A percentile compares a stretch with the other conserved stretches of the same genome.
These are phyloP conservation scores for Aspergillus campestris DNA, from an alignment of 495 filamentous ascomycete species.

Conservation along the genomic window DNA sequence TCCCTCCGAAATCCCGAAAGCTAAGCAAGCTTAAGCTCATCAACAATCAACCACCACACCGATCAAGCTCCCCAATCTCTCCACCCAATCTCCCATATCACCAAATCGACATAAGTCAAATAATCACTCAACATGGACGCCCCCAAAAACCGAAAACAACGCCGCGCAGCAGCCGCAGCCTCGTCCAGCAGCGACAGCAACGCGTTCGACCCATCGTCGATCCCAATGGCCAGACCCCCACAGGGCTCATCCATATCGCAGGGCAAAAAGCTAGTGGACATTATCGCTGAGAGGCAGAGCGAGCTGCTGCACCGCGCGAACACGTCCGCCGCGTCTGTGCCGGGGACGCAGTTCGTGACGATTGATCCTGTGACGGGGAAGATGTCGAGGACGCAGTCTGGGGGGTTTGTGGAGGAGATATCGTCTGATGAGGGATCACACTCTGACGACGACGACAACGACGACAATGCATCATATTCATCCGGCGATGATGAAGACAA, in stretches of 20 bases:
- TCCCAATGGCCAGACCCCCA: slow-evolving; percentile 33
- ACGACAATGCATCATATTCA: slow-evolving; percentile 2
- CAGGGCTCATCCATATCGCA: slow-evolving; percentile 15
- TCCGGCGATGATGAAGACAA: slow-evolving; percentile 1
- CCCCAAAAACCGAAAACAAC: slow-evolving; percentile 41
- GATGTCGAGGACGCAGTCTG: slow-evolving; percentile 10
- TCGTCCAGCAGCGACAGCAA: slow-evolving; percentile 16
- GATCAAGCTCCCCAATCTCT: neutral
- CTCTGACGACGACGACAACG: slow-evolving; percentile 3
- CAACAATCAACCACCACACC: neutral
- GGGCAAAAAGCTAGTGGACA: slow-evolving; percentile 41
- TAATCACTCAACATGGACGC: slow-evolving; percentile 19
- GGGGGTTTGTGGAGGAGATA: neutral
- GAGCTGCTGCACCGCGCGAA: slow-evolving; percentile 18
- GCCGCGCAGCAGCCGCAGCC: slow-evolving; percentile 29
- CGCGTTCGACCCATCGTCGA: slow-evolving; percentile 18
- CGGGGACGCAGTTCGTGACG: slow-evolving; percentile 29
- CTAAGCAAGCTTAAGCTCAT: neutral
- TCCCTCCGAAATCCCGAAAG: neutral
- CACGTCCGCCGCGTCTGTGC: neutral
- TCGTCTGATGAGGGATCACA: too few relatives aligned
- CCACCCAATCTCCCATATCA: neutral
- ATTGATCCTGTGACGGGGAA: slow-evolving; percentile 27
- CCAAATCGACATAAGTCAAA: neutral
- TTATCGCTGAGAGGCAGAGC: slow-evolving; percentile 41